Base-by-base conservation (phyloP, 2,329 filamentous ascomycete genomes). In the Byssothecium circinans region DNA sequence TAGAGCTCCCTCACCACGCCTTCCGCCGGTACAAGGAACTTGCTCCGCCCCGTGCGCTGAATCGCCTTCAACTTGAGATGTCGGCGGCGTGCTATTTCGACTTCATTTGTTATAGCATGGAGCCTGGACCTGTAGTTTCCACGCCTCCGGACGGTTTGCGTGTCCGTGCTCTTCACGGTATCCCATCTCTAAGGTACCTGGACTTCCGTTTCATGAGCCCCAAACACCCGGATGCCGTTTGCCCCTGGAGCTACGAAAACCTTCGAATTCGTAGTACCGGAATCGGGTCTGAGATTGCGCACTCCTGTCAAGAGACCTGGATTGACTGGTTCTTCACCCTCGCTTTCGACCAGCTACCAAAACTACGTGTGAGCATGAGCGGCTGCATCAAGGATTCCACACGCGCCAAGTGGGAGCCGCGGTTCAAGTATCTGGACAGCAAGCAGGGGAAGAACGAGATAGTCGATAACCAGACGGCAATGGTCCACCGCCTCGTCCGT, bases 191-290 rank as follows among this genome's bases (percentile, higher is more conserved):
- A 8, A 30, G 40, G 17, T 34, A 39, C 1, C 43, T 60, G 8
- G 55, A 60, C 10, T 49, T 60, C n/a, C 49, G 53, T 19, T 60
- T 60, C 48, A 50, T 60, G n/a, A 50, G 53, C 15, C 47, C 53
- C 2, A 51, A 57, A 8, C 57, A 60, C 35, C 25, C 11, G 8
- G 23, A 43, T 10, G 55, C 55, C 1, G 10, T 34, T 2, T 56
- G 55, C 33, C 55, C 55, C 3, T 60, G 55, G 55, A 32, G n/a
- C 20, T 46, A 18, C n/a, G 4, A 23, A 20, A 10, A 11, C 19
- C 17, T 3, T 2, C n/a, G 4, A 18, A 10, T 22, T 10, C 5
- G 10, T 25, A 5, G 23, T 6, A 25, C 23, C n/a, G 34, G 19
- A 18, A 6, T 5, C 15, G 6, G 10, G 17, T 15, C 25, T 27